A percentile compares a stretch with the other conserved stretches of the same genome.
phyloP scores from a whole-genome alignment of 75 land plant genomes.

The Chamaecyparis obtusa region DNA sequence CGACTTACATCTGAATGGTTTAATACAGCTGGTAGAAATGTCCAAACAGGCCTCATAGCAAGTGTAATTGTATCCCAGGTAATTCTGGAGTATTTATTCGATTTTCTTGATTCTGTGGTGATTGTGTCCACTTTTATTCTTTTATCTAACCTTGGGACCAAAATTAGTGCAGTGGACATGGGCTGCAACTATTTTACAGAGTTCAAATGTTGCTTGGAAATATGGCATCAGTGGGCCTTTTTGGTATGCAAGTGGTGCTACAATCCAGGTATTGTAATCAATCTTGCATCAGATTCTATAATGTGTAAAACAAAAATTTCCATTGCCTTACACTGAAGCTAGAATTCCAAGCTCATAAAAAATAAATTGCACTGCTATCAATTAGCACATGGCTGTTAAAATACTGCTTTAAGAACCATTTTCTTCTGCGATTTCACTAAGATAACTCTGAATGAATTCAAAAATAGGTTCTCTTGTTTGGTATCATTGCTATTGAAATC shows the following conservation, averaged over 20 bases:
- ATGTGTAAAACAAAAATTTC: not conserved
- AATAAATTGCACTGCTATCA: not conserved
- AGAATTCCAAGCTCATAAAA: not conserved
- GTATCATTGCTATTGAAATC: slow-evolving; percentile 94
- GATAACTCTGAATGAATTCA: not conserved
- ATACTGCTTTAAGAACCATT: not conserved
- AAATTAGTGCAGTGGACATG: slow-evolving; percentile 83
- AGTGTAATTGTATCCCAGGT: slow-evolving; percentile 99
- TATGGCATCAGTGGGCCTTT: slow-evolving; percentile 98
- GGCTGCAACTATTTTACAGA: slow-evolving; percentile 99
- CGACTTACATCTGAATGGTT: slow-evolving; percentile 98
- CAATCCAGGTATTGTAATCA: slow-evolving; percentile 62
- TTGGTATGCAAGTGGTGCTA: slow-evolving; percentile 99
- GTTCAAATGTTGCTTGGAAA: slow-evolving; percentile 98
- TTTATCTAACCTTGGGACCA: not conserved
- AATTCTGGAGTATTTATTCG: not conserved
- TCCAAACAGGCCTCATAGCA: slow-evolving; percentile 96
- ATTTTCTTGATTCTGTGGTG: not conserved
- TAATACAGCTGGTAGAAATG: slow-evolving; percentile 94
- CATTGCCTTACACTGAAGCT: not conserved
- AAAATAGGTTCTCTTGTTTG: slow-evolving; percentile 83
- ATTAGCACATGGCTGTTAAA: not conserved
- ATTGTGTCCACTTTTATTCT: not conserved
- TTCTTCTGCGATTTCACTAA: not conserved
- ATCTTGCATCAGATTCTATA: not conserved